Evolutionary conservation across 2,329 filamentous ascomycete genomes (phyloP).

Genomic region (Corynespora cassiicola): DNA sequence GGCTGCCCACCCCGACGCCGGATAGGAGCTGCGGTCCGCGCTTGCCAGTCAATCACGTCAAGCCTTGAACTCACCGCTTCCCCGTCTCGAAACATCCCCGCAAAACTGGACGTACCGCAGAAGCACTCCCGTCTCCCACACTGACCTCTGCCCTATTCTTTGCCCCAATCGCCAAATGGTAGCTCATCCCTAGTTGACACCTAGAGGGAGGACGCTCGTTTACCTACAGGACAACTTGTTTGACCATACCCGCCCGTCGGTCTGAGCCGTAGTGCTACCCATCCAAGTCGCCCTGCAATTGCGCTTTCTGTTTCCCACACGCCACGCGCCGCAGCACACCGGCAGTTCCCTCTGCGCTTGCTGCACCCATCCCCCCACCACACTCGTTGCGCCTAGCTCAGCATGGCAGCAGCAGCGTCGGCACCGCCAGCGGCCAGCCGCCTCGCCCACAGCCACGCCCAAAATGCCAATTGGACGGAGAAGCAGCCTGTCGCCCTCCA

Average conservation of each 20-base stretch:
- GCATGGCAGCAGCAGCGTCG: conserved; percentile 11
- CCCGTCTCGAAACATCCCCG: conserved; percentile 9
- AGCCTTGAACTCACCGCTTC: conserved; percentile 8
- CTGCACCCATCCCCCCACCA: too few relatives aligned
- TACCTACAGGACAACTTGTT: too few relatives aligned
- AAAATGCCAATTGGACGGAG: conserved; percentile 8
- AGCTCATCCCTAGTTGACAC: conserved; percentile 7
- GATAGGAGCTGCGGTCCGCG: conserved; percentile 24
- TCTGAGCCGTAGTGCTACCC: too few relatives aligned
- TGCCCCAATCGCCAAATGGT: conserved; percentile 3
- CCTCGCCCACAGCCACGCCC: background rate
- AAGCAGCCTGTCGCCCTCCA: conserved; percentile 9
- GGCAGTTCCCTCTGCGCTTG: too few relatives aligned
- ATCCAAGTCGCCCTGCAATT: too few relatives aligned
- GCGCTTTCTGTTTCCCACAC: too few relatives aligned
- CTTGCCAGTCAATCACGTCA: conserved; percentile 27
- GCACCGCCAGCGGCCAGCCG: conserved; percentile 6
- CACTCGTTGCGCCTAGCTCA: conserved; percentile 1
- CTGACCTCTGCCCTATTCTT: background rate
- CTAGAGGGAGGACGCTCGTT: conserved; percentile 10
- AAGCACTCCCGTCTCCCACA: conserved; percentile 1
- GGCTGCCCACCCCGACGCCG: too few relatives aligned
- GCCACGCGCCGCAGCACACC: too few relatives aligned
- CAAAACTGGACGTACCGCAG: background rate
- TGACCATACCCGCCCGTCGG: conserved; percentile 14